Base-by-base conservation (phyloP, 495 filamentous ascomycete genomes). In the Chaetomium tenue region DNA sequence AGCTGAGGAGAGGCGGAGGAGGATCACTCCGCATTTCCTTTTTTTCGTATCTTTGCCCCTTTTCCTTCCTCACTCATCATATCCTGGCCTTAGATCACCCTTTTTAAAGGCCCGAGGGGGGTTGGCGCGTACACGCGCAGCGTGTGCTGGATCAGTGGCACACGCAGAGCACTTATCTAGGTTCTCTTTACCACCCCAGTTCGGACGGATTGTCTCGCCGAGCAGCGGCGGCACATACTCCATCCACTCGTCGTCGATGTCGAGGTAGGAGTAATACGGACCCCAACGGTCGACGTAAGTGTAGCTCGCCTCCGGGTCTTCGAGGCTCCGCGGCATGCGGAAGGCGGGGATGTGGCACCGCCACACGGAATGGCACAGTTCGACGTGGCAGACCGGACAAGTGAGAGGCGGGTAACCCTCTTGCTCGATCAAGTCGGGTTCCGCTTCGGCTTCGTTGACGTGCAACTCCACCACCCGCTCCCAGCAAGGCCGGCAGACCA, bases 401-500 rank as follows among this genome's bases (percentile, higher is more conserved):
- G 4, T 1, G 0, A 58, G 0, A 1, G 55, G 37, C 37, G 33
- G 22, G 50, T 23, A 23, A 13, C 12, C 3, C 11, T 48, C 46
- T 6, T 9, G 3, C 28, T 48, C 23, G 16, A 6, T 5, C n/a
- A 12, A 11, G 5, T n/a, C 8, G 4, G 46, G 28, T 2, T 30
- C 28, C 28, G 28, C 6, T 23, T 7, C 18, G n/a, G 28, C 6
- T 23, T 7, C 18, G n/a, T 7, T 1, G 54, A n/a, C 2, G 54
- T 58, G 55, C 4, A 25, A 0, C 33, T 9, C 3, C 20, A 16
- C 37, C 1, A 25, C 0, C 2, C 2, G 2, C 23, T 5, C 42
- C 57, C 57, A 60, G 42, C 57, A 60, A 2, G 57, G 57, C 25
- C 5, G 28, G 28, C 57, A 60, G 23, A 60, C 22, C 57, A 60